These are phyloP conservation scores for Ceratobasidium sp. DNA, from an alignment of 1,284 basidiomycete species.

Conservation along the genomic window DNA sequence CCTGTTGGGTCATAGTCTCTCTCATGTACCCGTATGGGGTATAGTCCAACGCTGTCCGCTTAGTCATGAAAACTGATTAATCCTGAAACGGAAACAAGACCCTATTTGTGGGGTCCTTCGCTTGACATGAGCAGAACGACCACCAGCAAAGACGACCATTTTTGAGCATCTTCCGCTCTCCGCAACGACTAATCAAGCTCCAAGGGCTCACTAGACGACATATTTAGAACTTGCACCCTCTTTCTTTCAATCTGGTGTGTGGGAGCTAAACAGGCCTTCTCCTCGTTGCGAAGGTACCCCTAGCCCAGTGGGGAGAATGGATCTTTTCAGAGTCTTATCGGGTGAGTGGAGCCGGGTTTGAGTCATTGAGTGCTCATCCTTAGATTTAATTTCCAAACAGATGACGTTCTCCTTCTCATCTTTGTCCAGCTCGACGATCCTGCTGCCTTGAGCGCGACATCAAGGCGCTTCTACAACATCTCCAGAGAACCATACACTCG, in stretches of 20 bases:
- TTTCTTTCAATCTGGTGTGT: conserved; percentile 13
- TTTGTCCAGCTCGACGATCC: conserved; percentile 74
- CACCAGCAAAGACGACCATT: neutral
- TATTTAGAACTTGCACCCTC: neutral
- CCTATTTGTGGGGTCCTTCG: conserved; percentile 35
- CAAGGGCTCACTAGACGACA: neutral
- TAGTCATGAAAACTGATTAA: conserved; percentile 20
- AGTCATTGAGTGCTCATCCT: neutral
- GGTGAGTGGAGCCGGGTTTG: conserved; percentile 16
- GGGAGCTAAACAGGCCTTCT: conserved; percentile 13
- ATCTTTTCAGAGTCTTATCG: conserved; percentile 30
- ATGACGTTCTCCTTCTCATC: conserved; percentile 74
- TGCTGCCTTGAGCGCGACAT: conserved; percentile 61
- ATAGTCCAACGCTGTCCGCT: neutral
- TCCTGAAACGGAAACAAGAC: conserved; percentile 26
- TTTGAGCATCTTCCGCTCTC: neutral
- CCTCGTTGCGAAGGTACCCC: conserved; percentile 36
- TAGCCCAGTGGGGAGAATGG: conserved; percentile 34
- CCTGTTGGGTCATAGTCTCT: neutral
- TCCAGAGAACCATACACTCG: conserved; percentile 75
- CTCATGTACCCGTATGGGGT: conserved; percentile 4
- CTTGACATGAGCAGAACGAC: conserved; percentile 29
- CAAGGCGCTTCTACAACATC: conserved; percentile 65
- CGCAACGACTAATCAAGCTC: neutral
- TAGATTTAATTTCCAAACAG: conserved; percentile 49